phyloP scores from a whole-genome alignment of 352 stramenopile species.

The Lagenidium giganteum region DNA sequence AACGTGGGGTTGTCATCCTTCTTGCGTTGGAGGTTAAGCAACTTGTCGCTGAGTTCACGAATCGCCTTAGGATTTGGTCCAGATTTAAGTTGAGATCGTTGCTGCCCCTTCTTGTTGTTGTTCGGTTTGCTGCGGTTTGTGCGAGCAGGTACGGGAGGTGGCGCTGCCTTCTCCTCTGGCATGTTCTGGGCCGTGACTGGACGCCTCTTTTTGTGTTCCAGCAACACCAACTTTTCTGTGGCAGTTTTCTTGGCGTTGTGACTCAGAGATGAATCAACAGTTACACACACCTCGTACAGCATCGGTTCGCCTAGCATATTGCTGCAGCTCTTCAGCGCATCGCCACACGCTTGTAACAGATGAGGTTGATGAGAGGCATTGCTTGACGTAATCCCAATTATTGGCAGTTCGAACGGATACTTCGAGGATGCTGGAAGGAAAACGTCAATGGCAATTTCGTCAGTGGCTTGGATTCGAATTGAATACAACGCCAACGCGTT shows the following conservation, averaged over 20 bases:
- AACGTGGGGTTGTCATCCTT: slow-evolving; percentile 43
- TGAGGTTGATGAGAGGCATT: slow-evolving; percentile 32
- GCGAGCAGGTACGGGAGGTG: slow-evolving; percentile 3
- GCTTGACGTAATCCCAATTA: slow-evolving; percentile 42
- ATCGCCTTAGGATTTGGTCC: slow-evolving; percentile 24
- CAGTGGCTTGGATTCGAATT: slow-evolving; percentile 31
- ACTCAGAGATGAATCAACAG: slow-evolving; percentile 48
- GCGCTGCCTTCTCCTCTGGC: slow-evolving; percentile 4
- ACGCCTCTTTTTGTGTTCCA: slow-evolving; percentile 12
- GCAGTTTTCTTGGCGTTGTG: slow-evolving; percentile 26
- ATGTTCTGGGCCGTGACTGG: background rate
- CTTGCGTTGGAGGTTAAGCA: slow-evolving; percentile 30
- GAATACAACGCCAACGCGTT: no score
- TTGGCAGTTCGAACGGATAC: slow-evolving; percentile 73
- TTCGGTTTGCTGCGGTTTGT: slow-evolving; percentile 4
- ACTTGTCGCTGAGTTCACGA: slow-evolving; percentile 33
- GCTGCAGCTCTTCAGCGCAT: slow-evolving; percentile 42
- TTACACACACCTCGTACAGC: slow-evolving; percentile 77
- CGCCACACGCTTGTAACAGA: slow-evolving; percentile 37
- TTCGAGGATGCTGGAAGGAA: slow-evolving; percentile 38
- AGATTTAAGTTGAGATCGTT: slow-evolving; percentile 14
- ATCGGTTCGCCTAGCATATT: slow-evolving; percentile 65
- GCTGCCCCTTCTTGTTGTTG: slow-evolving; percentile 5
- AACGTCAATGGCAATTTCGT: slow-evolving; percentile 48
- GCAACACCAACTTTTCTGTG: slow-evolving; percentile 22